Evolutionary conservation across 768 basidiomycete species (phyloP), one percentile per base, ranked within the genome.

Genomic region (Pisolithus tinctorius): DNA sequence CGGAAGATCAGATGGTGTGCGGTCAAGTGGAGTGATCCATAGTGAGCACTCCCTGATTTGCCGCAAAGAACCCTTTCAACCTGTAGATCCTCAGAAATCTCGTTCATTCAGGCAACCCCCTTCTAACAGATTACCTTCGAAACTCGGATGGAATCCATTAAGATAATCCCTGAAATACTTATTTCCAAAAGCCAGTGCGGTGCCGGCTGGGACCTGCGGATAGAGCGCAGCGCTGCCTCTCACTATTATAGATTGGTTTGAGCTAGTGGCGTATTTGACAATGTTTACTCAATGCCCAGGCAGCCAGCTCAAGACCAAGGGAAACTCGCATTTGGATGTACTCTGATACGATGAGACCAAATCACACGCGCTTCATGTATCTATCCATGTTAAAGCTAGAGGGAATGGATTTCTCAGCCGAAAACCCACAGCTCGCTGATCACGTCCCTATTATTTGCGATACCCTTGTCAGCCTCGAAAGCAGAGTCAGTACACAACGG

Each of bases 1-100:
- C 78, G 81, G 70, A 95, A 94, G 67, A 98, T 94, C 59, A 97
- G 78, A 70, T 98, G 94, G 71, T 98, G 94, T 2, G 93, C 87
- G 23, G 94, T 97, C 51, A 99, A 74, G 71, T 97, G 94, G 30
- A 98, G 71, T 5, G 91, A 90, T 41, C 94, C 94, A 17, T 68
- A 64, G 6, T 73, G 74, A 29, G 76, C 76, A 55, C 65, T 68
- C 45, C 82, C 84, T 49, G 76, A 72, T 67, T 84, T 88, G 51
- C 77, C 78, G 65, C 82, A 88, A 25, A 79, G 58, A 30, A 91
- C 88, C 38, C 75, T 73, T 63, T 83, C 82, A 48, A 91, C 87
- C 88, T 91, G 61, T 17, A 49, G 34, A 40, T 40, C 23, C 23
- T 61, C 11, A 55, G 51, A 8, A 36, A 14, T 27, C 41, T 25